Evolutionary conservation across 176 grass and related monocot genomes (phyloP), one percentile per base, ranked within the genome.

Genomic region (Cenchrus americanus): DNA sequence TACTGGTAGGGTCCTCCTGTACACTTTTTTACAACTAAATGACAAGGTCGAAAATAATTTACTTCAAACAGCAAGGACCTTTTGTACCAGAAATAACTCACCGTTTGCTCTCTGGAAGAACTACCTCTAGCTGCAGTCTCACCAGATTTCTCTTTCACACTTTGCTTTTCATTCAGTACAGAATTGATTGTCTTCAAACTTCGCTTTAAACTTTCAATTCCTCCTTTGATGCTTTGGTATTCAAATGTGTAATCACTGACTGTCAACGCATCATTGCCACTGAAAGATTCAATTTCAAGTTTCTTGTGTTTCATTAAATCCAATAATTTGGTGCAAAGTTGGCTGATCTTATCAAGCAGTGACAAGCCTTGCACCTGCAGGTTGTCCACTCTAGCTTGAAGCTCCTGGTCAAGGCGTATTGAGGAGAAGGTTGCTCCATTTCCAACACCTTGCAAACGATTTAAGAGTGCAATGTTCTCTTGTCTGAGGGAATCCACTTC

Each of bases 401-500:
- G 85, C 72, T 93, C 87, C 76, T 82, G 87, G 22, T 88, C 89
- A 87, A 98, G 79, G 48, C 69, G 86, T 55, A 98, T 61, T 57
- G 80, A 73, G 60, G 73, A 91, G 19, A 79, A 24, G 41, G 65
- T 79, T 53, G 67, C 73, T 47, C 90, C 86, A 82, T 86, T 90
- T 66, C 82, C 88, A 62, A 51, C 88, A 80, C 32, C 84, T 74
- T 94, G 90, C 62, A 97, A 62, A 77, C 90, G 92, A 49, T 80
- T 89, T 60, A 95, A 70, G 53, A 98, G 83, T 37, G 80, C 79
- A 77, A 90, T 93, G 59, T 98, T 98, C 61, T 98, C 92, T 69
- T 81, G 30, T 88, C 96, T 98, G 32, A 98, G 86, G 44, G 91
- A 86, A 71, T 93, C 85, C 43, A 92, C 77, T 83, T 98, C 96